phyloP scores from a whole-genome alignment of 2,329 filamentous ascomycete species.

The Talaromyces sp. region DNA sequence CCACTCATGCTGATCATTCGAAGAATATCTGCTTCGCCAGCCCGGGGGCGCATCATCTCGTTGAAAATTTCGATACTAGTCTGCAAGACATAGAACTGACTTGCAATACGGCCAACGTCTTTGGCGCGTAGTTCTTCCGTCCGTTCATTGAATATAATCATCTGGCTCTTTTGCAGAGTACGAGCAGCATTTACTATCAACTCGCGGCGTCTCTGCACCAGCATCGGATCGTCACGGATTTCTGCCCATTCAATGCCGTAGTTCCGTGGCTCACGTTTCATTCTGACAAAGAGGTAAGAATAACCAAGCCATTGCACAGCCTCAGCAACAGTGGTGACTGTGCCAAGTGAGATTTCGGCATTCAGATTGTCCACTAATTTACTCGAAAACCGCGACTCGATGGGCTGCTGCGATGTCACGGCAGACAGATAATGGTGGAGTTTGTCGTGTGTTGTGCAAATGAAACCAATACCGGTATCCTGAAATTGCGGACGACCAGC shows the following conservation, averaged over 20 bases:
- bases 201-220: constrained; percentile 79
- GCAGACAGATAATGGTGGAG: constrained; percentile 85
- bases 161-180: constrained; percentile 85
- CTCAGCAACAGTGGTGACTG: constrained; percentile 89
- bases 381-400: constrained; percentile 91
- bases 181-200: constrained; percentile 84
- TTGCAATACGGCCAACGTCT: constrained; percentile 92
- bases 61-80: constrained; percentile 96
- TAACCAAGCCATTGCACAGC: constrained; percentile 97
- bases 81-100: constrained; percentile 93
- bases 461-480: constrained; percentile 96
- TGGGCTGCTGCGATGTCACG: constrained; percentile 92
- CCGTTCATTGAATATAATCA: constrained; percentile 96
- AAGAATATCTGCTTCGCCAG: constrained; percentile 85
- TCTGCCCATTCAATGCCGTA: constrained; percentile 97
- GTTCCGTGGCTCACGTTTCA: constrained; percentile 83
- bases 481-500: constrained; percentile 97
- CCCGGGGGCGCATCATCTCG: constrained; percentile 78
- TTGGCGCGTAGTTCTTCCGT: constrained; percentile 92
- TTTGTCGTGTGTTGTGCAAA: constrained; percentile 93
- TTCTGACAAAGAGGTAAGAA: constrained; percentile 93
- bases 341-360: constrained; percentile 87
- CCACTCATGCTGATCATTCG: constrained; percentile 97
- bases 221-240: constrained; percentile 76
- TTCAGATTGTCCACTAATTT: constrained; percentile 96